A percentile compares a stretch with the other conserved stretches of the same genome.
These are phyloP conservation scores for Cyclotella cryptica DNA, from an alignment of 108 stramenopile genomes.

Conservation along the genomic window DNA sequence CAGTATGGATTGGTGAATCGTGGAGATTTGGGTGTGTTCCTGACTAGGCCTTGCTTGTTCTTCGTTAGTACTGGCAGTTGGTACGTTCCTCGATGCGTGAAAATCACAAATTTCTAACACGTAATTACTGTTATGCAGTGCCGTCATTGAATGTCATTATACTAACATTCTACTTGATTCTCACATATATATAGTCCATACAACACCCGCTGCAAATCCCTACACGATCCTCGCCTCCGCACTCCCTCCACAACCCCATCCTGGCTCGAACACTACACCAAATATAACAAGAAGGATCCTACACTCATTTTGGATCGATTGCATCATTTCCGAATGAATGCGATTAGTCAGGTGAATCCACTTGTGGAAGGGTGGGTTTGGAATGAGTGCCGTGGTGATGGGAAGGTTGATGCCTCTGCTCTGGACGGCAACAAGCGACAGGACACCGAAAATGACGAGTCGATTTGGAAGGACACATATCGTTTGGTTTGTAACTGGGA, in stretches of 20 bases:
- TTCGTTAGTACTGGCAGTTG: constrained; percentile 42
- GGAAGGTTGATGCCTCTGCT: background rate
- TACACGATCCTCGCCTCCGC: constrained; percentile 36
- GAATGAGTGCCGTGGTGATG: constrained; percentile 35
- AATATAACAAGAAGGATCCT: constrained; percentile 35
- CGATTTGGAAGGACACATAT: constrained; percentile 24
- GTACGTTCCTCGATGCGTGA: constrained; percentile 5
- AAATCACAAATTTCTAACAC: too few relatives aligned
- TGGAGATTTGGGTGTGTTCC: constrained; percentile 2
- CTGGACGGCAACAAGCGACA: too few relatives aligned
- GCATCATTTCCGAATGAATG: constrained; percentile 21
- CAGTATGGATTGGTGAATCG: constrained; percentile 15
- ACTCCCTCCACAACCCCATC: constrained; percentile 2
- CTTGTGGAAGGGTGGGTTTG: constrained; percentile 28
- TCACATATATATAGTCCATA: constrained; percentile 22
- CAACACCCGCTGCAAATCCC: constrained; percentile 36
- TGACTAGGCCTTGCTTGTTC: constrained; percentile 33
- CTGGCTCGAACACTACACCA: constrained; percentile 41
- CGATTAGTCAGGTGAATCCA: constrained; percentile 33
- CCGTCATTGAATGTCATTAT: background rate
- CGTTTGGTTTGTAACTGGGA: constrained; percentile 26
- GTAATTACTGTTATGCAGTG: background rate
- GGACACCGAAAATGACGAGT: background rate
- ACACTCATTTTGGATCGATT: constrained; percentile 29
- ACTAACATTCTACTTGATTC: background rate